Base-by-base conservation (phyloP, 805 yeast genomes). In the Ogataea thermomethanolica region DNA sequence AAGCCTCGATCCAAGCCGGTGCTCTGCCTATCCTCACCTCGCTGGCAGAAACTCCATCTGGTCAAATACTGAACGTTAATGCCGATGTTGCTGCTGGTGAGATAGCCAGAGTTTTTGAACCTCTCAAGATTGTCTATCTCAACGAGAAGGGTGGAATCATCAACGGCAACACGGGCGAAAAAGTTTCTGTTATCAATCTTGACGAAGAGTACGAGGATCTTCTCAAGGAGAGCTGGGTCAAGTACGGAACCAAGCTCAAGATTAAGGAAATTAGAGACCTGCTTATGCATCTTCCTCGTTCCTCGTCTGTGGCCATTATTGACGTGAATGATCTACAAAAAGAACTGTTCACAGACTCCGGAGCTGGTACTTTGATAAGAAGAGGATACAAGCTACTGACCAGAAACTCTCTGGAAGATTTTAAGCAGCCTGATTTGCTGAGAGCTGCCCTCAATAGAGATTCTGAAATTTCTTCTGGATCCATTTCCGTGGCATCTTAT, bases 51-150 rank as follows among this genome's bases (percentile, higher is more conserved):
- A 93, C 98, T 13, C 77, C 93, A 12, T 86, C 93, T 2, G 99
- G 99, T 25, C 99, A 93, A 70, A 84, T 93, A 63, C 74, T 93
- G 62, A 93, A 93, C 56, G 98, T 93, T 45, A 93, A 93, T 61
- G 99, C 99, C 7, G 99, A 93, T 61, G 96, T 93, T 37, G 99
- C 98, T 30, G 99, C 99, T 33, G 95, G 97, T 55, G 98, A 93
- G 66, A 74, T 93, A 51, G 97, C 99, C 17, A 78, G 97, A 59
- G 96, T 87, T 37, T 86, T 93, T 54, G 96, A 93, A 67, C 99
- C 99, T 7, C 78, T 93, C 58, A 93, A 93, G 67, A 91, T 93
- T 49, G 99, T 93, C 30, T 93, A 91, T 63, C 71, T 93, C 64
- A 90, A 89, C 66, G 99, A 93, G 66, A 93, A 93, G 67, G 99